Base-by-base conservation (phyloP, 2,329 filamentous ascomycete species). In the Calonectria pteridis region DNA sequence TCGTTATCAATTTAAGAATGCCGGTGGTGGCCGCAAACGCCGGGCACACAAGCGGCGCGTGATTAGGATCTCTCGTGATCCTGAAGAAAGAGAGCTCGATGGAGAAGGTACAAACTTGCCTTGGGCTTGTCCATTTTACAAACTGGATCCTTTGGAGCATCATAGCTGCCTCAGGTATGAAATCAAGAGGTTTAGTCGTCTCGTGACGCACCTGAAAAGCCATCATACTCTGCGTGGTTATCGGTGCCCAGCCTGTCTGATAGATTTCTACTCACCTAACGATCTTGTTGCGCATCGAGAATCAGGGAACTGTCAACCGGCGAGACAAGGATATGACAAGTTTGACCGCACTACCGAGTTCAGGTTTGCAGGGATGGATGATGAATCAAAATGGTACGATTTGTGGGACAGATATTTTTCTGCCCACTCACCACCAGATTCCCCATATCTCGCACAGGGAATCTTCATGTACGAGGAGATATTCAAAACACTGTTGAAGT, bases 31-130 rank as follows among this genome's bases (percentile, higher is more conserved):
- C 9, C 33, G 33, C 33, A 33, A 33, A 33, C 6, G 33, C 2
- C 33, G 33, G 2, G 33, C 2, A 6, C 7, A 33, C 33, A 33
- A n/a, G 40, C 5, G 18, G 40, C 16, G 7, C 18, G 5, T 7
- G 2, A 43, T 6, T 10, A 1, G 5, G 10, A 18, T 7, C 0
- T 2, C 16, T 43, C 1, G 6, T 3, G 2, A 18, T 3, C 7
- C 40, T 3, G 7, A 43, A 18, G 40, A 9, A n/a, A 43, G 7
- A 2, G 18, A 20, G 4, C 40, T 7, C 18, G 33, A 33, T 33
- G 13, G 13, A 6, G 10, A 33, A 11, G 33, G 13, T 33, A 11
- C 4, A 33, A 33, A 11, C 2, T 11, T 6, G 33, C 33, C 20
- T 43, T 50, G 3, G 46, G 46, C 46, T 26, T 50, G 46, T 26